A percentile compares a stretch with the other conserved stretches of the same genome.
These are phyloP conservation scores for Fusarium metavorans DNA, from an alignment of 2,329 filamentous ascomycete species.

Conservation along the genomic window DNA sequence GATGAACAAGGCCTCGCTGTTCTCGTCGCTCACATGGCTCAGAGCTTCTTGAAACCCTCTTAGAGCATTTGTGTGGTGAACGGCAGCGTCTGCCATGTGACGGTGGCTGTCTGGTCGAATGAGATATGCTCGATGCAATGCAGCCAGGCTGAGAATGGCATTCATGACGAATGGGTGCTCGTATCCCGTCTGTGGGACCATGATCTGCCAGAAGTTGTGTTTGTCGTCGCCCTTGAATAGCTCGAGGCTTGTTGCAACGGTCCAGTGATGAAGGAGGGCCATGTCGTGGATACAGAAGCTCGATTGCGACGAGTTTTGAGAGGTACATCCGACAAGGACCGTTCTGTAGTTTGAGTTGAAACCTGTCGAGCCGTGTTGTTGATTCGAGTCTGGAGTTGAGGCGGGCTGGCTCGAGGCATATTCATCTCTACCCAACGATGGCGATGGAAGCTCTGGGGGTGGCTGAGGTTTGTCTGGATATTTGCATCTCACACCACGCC, in stretches of 20 bases:
- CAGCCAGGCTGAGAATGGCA: background rate
- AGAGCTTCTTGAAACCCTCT: background rate
- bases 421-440: background rate
- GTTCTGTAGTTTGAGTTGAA: background rate
- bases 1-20: background rate
- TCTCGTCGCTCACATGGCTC: background rate
- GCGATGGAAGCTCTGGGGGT: background rate
- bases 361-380: background rate
- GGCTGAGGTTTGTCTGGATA: background rate
- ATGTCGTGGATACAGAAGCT: background rate
- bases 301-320: background rate
- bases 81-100: background rate
- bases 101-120: background rate
- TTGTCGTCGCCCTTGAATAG: background rate
- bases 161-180: constrained; percentile 1
- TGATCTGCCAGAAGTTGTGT: background rate
- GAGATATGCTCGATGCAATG: background rate
- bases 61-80: background rate
- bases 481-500: background rate
- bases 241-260: background rate
- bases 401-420: background rate
- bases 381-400: background rate
- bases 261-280: background rate
- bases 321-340: background rate
- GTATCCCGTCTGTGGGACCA: background rate